Base-by-base conservation (phyloP, 352 stramenopile genomes). In the Globisporangium barbulae region DNA sequence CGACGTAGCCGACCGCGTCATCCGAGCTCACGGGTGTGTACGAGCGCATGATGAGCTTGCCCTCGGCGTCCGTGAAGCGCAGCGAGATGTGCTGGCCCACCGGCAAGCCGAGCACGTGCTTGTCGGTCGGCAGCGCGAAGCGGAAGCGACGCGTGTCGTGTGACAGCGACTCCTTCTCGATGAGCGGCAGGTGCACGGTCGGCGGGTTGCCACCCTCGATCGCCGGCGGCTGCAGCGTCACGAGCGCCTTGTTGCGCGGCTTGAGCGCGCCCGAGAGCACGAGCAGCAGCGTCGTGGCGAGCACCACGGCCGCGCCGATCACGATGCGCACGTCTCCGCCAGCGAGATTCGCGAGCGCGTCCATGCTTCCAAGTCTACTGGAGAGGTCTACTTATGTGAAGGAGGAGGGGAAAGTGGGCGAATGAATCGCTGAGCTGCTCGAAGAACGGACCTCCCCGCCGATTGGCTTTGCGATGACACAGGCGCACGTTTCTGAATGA, bases 21-120 rank as follows among this genome's bases (percentile, higher is more conserved):
- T 99, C 93, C 39, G 94, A 97, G 68, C 83, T 98, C 42, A 97
- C 89, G 19, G 97, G 97, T 35, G 97, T 99, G 79, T 99, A 99
- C 59, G 85, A 96, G 53, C 96, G 85, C 70, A 93, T 93, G 35
- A 97, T 86, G 49, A 96, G 79, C 74, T 97, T 97, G 44, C 80
- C 84, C 19, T 83, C 72, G 12, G 70, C 61, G 67, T 98, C 90
- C 28, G 75, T 97, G 81, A 87, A 98, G 53, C 90, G 87, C 33
- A 98, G 76, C 33, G 92, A 96, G 62, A 98, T 96, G 72, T 98
- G 94, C 72, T 98, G 93, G 53, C 95, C 95, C 44, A 98, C 91
- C 13, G 95, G 94, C 22, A 98, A 75, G 0, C 95, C 95, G 13
- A 98, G 75, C 21, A 97, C 74, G 64, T 97, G 89, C 54, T 86